Percentiles rank a stretch among this genome's conserved stretches.
These are phyloP conservation scores for Aureobasidium sp. DNA, from an alignment of 2,329 filamentous ascomycete species.

Conservation along the genomic window DNA sequence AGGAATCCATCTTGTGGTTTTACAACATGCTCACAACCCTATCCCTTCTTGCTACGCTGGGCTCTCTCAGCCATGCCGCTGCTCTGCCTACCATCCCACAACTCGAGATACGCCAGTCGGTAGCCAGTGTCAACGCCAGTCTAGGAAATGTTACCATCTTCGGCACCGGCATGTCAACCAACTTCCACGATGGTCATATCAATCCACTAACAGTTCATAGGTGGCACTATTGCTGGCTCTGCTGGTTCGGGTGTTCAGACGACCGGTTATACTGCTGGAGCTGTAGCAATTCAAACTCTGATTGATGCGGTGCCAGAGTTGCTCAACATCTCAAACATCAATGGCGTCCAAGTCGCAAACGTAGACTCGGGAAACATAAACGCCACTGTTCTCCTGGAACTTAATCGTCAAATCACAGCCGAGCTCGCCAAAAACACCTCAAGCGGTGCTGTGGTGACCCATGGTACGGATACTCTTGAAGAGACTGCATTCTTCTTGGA, in stretches of 20 bases:
- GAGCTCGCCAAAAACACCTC: slow-evolving; percentile 39
- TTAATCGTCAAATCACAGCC: slow-evolving; percentile 42
- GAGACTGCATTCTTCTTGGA: slow-evolving; percentile 58
- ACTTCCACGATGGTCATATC: too few relatives aligned
- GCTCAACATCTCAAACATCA: slow-evolving; percentile 46
- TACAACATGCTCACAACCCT: neutral
- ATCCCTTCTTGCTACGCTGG: neutral
- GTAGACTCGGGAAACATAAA: slow-evolving; percentile 35
- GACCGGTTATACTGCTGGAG: slow-evolving; percentile 46
- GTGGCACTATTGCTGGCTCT: slow-evolving; percentile 52
- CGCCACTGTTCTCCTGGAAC: slow-evolving; percentile 39
- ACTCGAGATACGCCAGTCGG: neutral
- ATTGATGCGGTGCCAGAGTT: slow-evolving; percentile 49
- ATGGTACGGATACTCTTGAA: slow-evolving; percentile 58
- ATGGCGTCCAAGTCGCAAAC: slow-evolving; percentile 38
- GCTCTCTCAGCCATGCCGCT: neutral
- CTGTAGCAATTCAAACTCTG: slow-evolving; percentile 42
- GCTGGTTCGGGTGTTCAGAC: slow-evolving; percentile 43
- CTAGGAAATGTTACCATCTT: slow-evolving; percentile 51
- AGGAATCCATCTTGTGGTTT: neutral
- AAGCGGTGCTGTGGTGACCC: slow-evolving; percentile 49
- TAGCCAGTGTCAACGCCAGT: slow-evolving; percentile 31
- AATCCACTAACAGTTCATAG: slow-evolving; percentile 19
- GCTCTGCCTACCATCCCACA: neutral
- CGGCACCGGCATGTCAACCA: slow-evolving; percentile 29